A percentile compares a stretch with the other conserved stretches of the same genome.
These are phyloP conservation scores for cucumber (Cucumis sativus) DNA, from an alignment of 306 rosid genomes.

Conservation along the genomic window DNA sequence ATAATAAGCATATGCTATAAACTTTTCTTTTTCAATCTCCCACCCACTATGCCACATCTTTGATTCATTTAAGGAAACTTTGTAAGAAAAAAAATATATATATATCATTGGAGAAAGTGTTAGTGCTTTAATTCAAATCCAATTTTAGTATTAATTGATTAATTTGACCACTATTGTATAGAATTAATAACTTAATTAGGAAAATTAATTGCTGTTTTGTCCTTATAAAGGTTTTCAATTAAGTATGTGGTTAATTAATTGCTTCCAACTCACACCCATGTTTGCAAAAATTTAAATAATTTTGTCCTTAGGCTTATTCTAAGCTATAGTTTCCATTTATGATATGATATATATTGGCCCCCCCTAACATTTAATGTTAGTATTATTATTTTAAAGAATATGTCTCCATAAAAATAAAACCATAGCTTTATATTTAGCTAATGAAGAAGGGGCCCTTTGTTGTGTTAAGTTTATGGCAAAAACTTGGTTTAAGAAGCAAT, in stretches of 20 bases:
- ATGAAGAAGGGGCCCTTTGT: not conserved
- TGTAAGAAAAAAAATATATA: no score
- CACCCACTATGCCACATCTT: not conserved
- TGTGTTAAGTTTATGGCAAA: not conserved
- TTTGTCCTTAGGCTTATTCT: not conserved
- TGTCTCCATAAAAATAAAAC: not conserved
- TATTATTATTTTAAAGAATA: not conserved
- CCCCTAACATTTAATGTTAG: not conserved
- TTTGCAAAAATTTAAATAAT: not conserved
- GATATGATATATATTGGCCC: not conserved
- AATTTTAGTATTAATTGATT: not conserved
- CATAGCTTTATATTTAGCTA: not conserved
- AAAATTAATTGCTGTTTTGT: not conserved
- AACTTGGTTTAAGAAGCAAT: not conserved
- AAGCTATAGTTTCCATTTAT: slow-evolving; percentile 1
- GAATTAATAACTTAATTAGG: not conserved
- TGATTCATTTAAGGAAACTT: not conserved
- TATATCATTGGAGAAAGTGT: not conserved
- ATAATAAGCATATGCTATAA: not conserved
- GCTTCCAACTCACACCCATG: not conserved
- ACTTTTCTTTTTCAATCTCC: not conserved
- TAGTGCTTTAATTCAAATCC: not conserved
- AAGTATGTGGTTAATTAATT: not conserved
- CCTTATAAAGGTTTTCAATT: not conserved
- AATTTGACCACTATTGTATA: no score